phyloP scores from a whole-genome alignment of 345 rosid genomes.

The Pistacia atlantica region DNA sequence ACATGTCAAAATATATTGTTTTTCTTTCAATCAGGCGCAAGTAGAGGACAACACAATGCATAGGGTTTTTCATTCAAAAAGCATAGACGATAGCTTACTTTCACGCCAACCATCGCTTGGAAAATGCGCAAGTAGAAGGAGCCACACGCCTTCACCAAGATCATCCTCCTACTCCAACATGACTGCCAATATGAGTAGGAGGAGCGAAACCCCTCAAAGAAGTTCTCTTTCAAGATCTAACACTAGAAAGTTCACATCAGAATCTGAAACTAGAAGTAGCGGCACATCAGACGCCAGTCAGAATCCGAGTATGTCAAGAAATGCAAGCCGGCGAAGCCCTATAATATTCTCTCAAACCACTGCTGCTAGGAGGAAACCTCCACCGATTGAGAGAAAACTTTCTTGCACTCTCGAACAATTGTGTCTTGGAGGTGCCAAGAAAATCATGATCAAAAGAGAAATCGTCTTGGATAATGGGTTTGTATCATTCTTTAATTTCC shows the following conservation, averaged over 20 bases:
- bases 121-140: conserved; percentile 37
- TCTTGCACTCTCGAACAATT: conserved; percentile 88
- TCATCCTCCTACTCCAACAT: conserved; percentile 40
- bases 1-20: too few species aligned
- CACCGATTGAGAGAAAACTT: conserved; percentile 57
- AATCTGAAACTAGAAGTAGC: conserved; percentile 5
- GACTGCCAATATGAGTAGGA: conserved; percentile 10
- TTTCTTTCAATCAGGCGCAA: too few species aligned
- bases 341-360: conserved; percentile 76
- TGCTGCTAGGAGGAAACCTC: conserved; percentile 56
- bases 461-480: conserved; percentile 67
- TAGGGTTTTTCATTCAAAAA: conserved; percentile 10
- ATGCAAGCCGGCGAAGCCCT: conserved; percentile 49
- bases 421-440: conserved; percentile 61
- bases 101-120: conserved; percentile 39
- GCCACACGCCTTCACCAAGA: conserved; percentile 48
- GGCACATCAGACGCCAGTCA: conserved; percentile 4
- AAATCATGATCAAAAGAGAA: conserved; percentile 56
- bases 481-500: conserved; percentile 3
- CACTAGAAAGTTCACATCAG: conserved; percentile 2
- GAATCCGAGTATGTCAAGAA: conserved; percentile 31
- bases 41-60: background rate
- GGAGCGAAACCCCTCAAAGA: conserved; percentile 22
- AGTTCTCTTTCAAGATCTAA: conserved; percentile 14
- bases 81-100: conserved; percentile 53